Percentiles rank a stretch among this genome's conserved stretches.
phyloP scores from a whole-genome alignment of 2,329 filamentous ascomycete species.

The Salinomyces thailandicus region DNA sequence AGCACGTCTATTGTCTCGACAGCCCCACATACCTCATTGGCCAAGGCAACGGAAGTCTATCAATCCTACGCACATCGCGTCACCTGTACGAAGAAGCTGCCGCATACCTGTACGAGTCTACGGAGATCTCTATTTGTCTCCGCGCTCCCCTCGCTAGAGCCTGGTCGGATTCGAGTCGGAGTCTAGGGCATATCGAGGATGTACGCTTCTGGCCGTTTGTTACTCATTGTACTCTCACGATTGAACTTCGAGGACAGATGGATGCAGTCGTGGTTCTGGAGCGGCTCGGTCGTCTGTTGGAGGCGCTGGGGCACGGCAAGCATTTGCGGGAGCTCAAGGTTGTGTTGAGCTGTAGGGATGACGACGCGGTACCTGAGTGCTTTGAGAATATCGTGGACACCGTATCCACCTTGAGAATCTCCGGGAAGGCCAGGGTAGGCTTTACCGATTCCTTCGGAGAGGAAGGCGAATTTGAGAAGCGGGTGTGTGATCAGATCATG shows the following conservation, averaged over 20 bases:
- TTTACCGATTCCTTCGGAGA: background rate
- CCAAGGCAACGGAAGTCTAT: background rate
- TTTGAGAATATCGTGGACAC: background rate
- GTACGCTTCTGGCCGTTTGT: background rate
- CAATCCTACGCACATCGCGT: background rate
- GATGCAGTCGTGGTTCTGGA: background rate
- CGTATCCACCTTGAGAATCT: background rate
- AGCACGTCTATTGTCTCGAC: slow-evolving; percentile 1
- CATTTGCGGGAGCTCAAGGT: background rate
- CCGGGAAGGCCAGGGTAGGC: background rate
- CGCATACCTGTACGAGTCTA: background rate
- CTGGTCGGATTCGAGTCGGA: background rate
- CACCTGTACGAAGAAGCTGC: background rate
- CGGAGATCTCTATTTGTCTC: background rate
- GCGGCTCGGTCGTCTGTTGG: background rate
- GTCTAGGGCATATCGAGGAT: background rate
- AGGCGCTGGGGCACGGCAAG: background rate
- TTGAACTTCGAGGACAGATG: background rate
- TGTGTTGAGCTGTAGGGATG: background rate
- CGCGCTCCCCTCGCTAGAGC: background rate
- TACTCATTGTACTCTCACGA: background rate
- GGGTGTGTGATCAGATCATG: background rate
- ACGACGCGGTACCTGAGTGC: background rate
- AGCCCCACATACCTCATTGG: background rate
- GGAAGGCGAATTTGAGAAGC: background rate